These are phyloP conservation scores for Parsonsia alboflavescens DNA, from an alignment of 257 asterid species.

Conservation along the genomic window DNA sequence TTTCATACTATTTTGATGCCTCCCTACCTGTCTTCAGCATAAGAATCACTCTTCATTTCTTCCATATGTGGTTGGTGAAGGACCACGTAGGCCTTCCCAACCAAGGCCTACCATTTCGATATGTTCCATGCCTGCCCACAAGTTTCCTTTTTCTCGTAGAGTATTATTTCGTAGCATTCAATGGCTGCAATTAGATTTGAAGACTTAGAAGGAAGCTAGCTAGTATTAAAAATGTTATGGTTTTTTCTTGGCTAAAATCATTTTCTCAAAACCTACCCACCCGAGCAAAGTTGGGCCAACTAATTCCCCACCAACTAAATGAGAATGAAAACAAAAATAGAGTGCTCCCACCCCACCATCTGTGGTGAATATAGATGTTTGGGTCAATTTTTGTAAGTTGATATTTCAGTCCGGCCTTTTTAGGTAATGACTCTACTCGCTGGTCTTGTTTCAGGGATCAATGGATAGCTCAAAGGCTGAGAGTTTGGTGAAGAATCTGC, in stretches of 20 bases:
- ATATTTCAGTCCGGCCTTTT: neutral
- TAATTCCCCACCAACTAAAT: neutral
- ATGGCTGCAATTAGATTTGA: neutral
- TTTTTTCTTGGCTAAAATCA: neutral
- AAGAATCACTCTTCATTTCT: slow-evolving; percentile 19
- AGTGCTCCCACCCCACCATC: neutral
- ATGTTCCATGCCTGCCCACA: slow-evolving; percentile 13
- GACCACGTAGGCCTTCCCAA: slow-evolving; percentile 14
- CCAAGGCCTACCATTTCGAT: neutral
- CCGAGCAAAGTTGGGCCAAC: neutral
- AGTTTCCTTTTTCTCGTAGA: neutral
- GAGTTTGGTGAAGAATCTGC: slow-evolving; percentile 78
- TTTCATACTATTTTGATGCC: neutral
- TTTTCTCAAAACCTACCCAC: neutral
- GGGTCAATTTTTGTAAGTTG: too few species aligned
- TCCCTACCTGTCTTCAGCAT: neutral
- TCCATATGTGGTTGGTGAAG: slow-evolving; percentile 16
- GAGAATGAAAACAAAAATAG: neutral
- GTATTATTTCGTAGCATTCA: neutral
- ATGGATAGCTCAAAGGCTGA: slow-evolving; percentile 71
- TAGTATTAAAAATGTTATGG: neutral
- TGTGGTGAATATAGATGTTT: too few species aligned
- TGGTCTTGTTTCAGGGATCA: slow-evolving; percentile 50
- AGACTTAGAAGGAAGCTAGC: neutral
- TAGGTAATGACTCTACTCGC: neutral